Evolutionary conservation across 106 monocot species (phyloP).

Genomic region (Xerophyta viscosa): DNA sequence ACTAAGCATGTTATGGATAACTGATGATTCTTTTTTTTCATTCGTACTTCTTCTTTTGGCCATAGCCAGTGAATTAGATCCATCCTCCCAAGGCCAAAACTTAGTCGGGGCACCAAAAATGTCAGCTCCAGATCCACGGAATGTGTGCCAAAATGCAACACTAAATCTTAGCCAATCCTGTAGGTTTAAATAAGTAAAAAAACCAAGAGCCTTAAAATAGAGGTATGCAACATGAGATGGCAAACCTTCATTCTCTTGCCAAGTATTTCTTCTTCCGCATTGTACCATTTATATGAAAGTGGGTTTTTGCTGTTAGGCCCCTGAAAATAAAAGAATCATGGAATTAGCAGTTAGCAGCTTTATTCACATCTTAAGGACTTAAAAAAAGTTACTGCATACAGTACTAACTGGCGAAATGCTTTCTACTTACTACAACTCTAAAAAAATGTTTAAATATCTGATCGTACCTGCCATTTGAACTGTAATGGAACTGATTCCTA

Average conservation of each 20-base stretch:
- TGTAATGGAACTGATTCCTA: no score
- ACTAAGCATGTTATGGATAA: no score
- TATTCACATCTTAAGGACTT: no score
- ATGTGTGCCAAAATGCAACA: constrained; percentile 98
- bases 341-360: no score
- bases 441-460: no score
- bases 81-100: constrained; percentile 97
- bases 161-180: constrained; percentile 98
- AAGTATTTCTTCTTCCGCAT: constrained; percentile 87
- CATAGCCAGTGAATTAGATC: constrained; percentile 85
- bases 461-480: no score
- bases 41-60: constrained; percentile 93
- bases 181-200: neutral
- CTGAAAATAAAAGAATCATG: no score
- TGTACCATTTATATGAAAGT: constrained; percentile 92
- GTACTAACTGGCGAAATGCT: no score
- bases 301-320: constrained; percentile 91
- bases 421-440: no score
- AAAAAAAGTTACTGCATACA: no score
- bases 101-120: constrained; percentile 93
- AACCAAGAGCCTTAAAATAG: neutral
- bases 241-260: constrained; percentile 99
- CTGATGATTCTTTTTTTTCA: neutral
- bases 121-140: constrained; percentile 89
- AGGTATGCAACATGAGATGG: neutral